Percentiles rank a stretch among this genome's conserved stretches.
These are phyloP conservation scores for Solanum piurae DNA, from an alignment of 257 asterid genomes.

Conservation along the genomic window DNA sequence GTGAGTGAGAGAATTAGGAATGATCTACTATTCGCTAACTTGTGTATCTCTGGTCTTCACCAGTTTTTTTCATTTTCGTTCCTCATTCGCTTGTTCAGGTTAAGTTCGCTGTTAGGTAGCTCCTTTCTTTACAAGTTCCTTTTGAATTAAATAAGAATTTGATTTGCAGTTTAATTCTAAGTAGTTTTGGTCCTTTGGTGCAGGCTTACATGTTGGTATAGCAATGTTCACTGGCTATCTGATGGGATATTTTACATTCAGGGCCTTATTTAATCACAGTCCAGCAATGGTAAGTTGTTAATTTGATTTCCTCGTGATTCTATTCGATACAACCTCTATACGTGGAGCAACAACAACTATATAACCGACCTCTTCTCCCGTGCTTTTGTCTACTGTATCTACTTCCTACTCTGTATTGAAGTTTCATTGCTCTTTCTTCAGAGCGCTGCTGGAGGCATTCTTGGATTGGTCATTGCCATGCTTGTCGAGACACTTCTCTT, in stretches of 20 bases:
- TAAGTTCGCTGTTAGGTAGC: background rate
- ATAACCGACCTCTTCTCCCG: background rate
- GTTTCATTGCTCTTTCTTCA: conserved; percentile 8
- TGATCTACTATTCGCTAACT: background rate
- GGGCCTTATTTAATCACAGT: conserved; percentile 70
- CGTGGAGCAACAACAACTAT: background rate
- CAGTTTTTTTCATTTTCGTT: background rate
- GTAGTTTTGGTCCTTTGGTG: conserved; percentile 1
- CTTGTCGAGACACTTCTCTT: conserved; percentile 83
- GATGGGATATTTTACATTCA: conserved; percentile 80
- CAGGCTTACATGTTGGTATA: conserved; percentile 82
- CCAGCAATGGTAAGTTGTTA: conserved; percentile 57
- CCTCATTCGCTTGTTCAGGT: background rate
- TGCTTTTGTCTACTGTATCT: background rate
- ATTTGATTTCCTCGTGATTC: background rate
- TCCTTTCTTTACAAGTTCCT: background rate
- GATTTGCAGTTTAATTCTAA: background rate
- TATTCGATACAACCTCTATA: background rate
- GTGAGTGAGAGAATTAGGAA: background rate
- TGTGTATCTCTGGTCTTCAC: background rate
- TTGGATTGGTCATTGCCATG: conserved; percentile 83
- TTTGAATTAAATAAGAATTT: background rate
- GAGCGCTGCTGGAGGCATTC: conserved; percentile 96
- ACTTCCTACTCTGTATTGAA: background rate
- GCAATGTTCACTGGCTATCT: conserved; percentile 86